Base-by-base conservation (phyloP, 2,329 filamentous ascomycete species). In the Pseudogymnoascus sp. region DNA sequence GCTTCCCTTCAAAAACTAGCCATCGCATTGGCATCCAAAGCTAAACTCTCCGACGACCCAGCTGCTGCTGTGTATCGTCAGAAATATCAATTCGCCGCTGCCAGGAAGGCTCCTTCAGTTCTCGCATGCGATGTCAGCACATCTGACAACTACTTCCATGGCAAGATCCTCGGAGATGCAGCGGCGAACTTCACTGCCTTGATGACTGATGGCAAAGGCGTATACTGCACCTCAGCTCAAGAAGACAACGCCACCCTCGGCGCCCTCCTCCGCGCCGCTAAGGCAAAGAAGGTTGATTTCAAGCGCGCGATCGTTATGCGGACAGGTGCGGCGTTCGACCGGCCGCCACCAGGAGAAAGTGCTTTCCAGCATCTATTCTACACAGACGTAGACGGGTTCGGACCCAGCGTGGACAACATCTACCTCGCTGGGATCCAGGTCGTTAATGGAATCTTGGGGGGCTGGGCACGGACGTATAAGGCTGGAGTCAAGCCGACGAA, bases 191-290 rank as follows among this genome's bases (percentile, higher is more conserved):
- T 82, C 18, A 87, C 85, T 3, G 73, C 67, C 0, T 68, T 87
- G 0, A 82, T 85, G 75, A 90, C 87, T 2, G 89, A 89, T 68
- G 86, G 86, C 3, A 83, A 80, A 0, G 86, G 84, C 0, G 72
- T 78, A 5, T 90, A 90, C 74, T 90, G 87, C 75, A 83, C 86
- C 73, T 87, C 82, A 1, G 87, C 87, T 0, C 87, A 90, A 71
- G 88, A 90, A 72, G 87, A 90, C 70, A 89, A 86, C 67, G 87
- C 87, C 0, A 82, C 82, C 0, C 79, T 90, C 0, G 86, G 87
- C 67, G 86, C 82, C 4, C 75, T 90, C 29, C 73, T 89, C 18
- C 81, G 87, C 10, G 80, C 80, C 1, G 81, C 84, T 0, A 73
- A 81, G 21, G 76, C 78, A 65, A 79, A 81, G 2, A 69, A 83